phyloP scores from a whole-genome alignment of 306 rosid species.

The Cucumis sativus region Cucumber_9930_V3 NC_026658.2:20161501-20162000 shows the following conservation, averaged over 20 bases:
- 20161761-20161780: no score
- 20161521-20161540: slow-evolving; percentile 34
- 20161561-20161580: slow-evolving; percentile 50
- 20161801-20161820: no score
- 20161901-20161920: no score
- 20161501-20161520: not conserved
- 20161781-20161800: not conserved
- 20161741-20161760: no score
- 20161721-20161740: not conserved
- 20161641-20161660: slow-evolving; percentile 49
- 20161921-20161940: no score
- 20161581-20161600: slow-evolving; percentile 62
- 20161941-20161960: no score
- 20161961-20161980: no score
- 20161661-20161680: slow-evolving; percentile 38
- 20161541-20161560: slow-evolving; percentile 51
- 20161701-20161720: slow-evolving; percentile 5
- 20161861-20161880: no score
- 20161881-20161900: no score
- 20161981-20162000: no score
- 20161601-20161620: slow-evolving; percentile 31
- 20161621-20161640: slow-evolving; percentile 42
- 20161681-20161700: slow-evolving; percentile 34
- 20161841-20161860: no score
- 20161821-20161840: no score